Evolutionary conservation across 441 rosid genomes (phyloP), one percentile per base, ranked within the genome.

Genomic region (Adansonia gregorii): DNA sequence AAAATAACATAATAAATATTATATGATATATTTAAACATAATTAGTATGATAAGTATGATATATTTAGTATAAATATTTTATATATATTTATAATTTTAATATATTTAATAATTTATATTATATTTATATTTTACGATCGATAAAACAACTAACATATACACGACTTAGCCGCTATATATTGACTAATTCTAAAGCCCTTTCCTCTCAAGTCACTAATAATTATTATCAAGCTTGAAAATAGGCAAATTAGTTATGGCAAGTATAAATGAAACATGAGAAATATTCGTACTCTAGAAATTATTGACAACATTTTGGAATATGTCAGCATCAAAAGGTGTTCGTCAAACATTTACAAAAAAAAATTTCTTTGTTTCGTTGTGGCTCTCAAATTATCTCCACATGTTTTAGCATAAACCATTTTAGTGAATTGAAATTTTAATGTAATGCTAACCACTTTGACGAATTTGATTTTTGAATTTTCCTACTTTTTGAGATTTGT

Each of bases 401-500:
- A 27, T 19, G 51, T 0, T 31, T 63, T 63, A 63, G 19, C 8
- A 19, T 31, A 27, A 31, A 31, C n/a, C 43, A 14, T 46, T 63
- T 63, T 12, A 24, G 2, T 4, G 0, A 1, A 64, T 14, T 10
- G 20, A 14, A 14, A 14, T 6, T 65, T 15, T 14, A 0, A 8
- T 39, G 20, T 65, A 39, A 39, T 65, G 49, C 68, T 65, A 65
- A 39, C 69, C 19, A 65, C 69, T 65, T 20, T n/a, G 22, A 46
- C 49, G 0, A 39, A 35, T 65, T 27, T 64, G 4, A 64, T 27
- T 64, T 39, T 64, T 64, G 67, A 64, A 52, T 48, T 10, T 8
- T 48, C 52, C 52, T 9, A 48, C 12, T 2, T 48, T 2, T 48
- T 48, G 52, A 48, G 43, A 3, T 39, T 39, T 39, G 43, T 39